A percentile compares a stretch with the other conserved stretches of the same genome.
Conservation (phyloP, 306 rosid genomes). For the Trichosanthes truncata region DNA sequence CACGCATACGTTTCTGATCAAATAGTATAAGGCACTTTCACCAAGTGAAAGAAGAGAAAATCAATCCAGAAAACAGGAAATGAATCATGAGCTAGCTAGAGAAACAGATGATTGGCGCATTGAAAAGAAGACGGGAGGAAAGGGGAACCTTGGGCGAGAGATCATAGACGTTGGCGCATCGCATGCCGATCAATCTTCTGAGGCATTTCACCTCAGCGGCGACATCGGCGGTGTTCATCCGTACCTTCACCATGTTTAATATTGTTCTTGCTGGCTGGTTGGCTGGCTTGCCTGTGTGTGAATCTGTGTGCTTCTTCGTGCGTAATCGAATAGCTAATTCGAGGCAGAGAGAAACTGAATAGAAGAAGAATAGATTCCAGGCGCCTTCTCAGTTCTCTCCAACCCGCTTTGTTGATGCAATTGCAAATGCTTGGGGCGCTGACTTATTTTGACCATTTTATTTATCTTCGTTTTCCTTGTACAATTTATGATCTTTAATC, state of each 20-base stretch:
- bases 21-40: background rate
- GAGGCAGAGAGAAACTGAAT: background rate
- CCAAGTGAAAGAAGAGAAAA: background rate
- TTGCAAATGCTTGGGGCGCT: background rate
- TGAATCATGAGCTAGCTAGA: background rate
- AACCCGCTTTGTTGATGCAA: background rate
- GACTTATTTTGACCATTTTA: background rate
- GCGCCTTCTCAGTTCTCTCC: background rate
- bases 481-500: too few relatives aligned
- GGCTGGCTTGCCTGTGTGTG: background rate
- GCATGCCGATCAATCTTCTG: conserved; percentile 83
- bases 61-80: background rate
- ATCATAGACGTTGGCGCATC: conserved; percentile 93
- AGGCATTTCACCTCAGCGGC: conserved; percentile 96
- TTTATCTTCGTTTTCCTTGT: background rate
- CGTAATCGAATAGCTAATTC: conserved; percentile 9
- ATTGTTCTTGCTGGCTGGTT: background rate
- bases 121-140: background rate
- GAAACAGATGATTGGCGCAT: background rate
- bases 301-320: background rate
- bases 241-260: conserved; percentile 81
- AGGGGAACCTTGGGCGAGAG: conserved; percentile 72
- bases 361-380: background rate
- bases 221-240: conserved; percentile 99
- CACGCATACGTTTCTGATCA: background rate